Conservation (phyloP, 331 rosid genomes). For the Malus hybrid region DNA sequence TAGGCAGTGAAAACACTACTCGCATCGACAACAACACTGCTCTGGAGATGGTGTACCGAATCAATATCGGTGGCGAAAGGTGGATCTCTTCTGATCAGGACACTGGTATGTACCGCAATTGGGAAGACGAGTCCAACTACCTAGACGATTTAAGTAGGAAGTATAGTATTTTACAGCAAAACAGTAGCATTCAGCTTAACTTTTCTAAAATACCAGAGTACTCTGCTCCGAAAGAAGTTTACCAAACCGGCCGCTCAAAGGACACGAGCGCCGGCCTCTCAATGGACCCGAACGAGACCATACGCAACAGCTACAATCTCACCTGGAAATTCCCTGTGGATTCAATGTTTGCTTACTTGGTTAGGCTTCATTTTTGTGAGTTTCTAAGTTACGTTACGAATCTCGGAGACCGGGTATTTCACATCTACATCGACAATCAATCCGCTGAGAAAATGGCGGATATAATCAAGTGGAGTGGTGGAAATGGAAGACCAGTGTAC, state of each 20-base stretch:
- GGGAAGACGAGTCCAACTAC: background rate
- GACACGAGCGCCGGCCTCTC: too few species aligned
- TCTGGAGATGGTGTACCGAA: constrained; percentile 23
- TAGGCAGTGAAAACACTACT: background rate
- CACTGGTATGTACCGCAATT: constrained; percentile 26
- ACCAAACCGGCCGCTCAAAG: background rate
- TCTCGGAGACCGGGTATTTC: too few species aligned
- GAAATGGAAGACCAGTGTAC: constrained; percentile 12
- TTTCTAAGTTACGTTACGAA: too few species aligned
- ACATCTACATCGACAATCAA: constrained; percentile 15
- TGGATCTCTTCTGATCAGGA: background rate
- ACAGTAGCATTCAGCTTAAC: background rate
- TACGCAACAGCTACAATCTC: background rate
- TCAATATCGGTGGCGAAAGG: constrained; percentile 12
- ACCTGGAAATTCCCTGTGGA: constrained; percentile 8
- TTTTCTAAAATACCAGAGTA: background rate
- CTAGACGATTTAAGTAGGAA: background rate
- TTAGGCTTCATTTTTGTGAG: constrained; percentile 31
- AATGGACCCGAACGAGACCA: too few species aligned
- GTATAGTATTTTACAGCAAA: too few species aligned
- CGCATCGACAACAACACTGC: background rate
- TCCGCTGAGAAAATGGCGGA: background rate
- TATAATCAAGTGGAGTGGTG: background rate
- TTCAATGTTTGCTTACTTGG: background rate
- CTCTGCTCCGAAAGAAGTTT: constrained; percentile 9